A percentile compares a stretch with the other conserved stretches of the same genome.
phyloP scores from a whole-genome alignment of 495 filamentous ascomycete species.

The Penicillium verhagenii region DNA sequence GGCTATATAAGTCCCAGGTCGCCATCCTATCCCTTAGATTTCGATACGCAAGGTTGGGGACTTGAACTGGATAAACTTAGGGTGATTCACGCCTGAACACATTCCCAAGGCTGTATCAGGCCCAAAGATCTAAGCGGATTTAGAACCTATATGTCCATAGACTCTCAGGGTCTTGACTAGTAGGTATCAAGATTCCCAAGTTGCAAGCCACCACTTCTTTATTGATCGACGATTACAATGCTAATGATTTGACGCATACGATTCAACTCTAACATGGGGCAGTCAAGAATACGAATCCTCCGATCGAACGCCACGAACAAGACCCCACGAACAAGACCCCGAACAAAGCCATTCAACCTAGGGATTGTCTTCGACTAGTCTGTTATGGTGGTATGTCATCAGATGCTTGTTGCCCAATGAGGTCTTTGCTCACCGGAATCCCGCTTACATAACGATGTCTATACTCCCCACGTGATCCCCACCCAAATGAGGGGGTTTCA shows the following conservation, averaged over 20 bases:
- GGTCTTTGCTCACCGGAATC: neutral
- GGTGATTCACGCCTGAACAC: neutral
- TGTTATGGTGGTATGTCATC: neutral
- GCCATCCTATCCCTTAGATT: neutral
- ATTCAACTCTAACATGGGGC: neutral
- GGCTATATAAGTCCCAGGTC: conserved; percentile 15
- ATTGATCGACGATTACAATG: neutral
- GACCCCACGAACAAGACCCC: neutral
- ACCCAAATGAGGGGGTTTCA: conserved; percentile 1
- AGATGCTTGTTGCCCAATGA: neutral
- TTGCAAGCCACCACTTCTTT: no score
- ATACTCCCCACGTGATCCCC: neutral
- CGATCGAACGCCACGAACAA: no score
- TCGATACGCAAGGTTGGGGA: neutral
- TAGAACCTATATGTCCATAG: no score
- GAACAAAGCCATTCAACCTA: neutral
- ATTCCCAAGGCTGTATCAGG: no score
- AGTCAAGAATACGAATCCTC: neutral
- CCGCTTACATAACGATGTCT: conserved; percentile 15
- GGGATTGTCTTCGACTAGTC: neutral
- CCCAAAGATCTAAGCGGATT: neutral
- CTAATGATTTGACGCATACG: neutral
- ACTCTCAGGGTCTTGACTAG: no score
- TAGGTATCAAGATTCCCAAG: no score
- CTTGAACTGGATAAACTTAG: neutral